These are phyloP conservation scores for Populus simonii DNA, from an alignment of 345 rosid species.

Conservation along the genomic window DNA sequence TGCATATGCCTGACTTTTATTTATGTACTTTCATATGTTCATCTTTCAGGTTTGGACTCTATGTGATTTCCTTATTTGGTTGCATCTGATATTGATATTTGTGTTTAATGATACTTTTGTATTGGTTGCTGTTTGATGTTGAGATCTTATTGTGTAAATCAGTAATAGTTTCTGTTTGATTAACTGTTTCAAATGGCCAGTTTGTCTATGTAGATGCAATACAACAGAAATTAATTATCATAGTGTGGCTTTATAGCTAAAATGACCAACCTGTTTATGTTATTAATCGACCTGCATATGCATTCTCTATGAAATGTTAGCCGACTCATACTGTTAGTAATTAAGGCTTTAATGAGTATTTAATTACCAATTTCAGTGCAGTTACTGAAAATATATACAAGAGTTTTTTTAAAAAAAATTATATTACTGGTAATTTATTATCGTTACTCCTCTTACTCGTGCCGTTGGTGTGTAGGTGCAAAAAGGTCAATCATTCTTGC, in stretches of 20 bases:
- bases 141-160: neutral
- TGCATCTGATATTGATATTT: slow-evolving; percentile 1
- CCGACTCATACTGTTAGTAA: neutral
- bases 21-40: slow-evolving; percentile 81
- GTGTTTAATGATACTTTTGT: neutral
- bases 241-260: neutral
- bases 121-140: neutral
- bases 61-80: slow-evolving; percentile 13
- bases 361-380: neutral
- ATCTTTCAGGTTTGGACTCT: slow-evolving; percentile 65
- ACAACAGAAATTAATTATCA: neutral
- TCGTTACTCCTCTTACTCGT: neutral
- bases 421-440: neutral
- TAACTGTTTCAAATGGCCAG: neutral
- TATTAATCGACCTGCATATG: neutral
- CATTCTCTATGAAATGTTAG: neutral
- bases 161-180: neutral
- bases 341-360: neutral
- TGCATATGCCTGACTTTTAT: slow-evolving; percentile 65
- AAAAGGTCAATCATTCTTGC: slow-evolving; percentile 51
- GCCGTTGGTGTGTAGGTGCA: slow-evolving; percentile 49
- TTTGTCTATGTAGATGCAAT: neutral
- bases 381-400: neutral
- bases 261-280: neutral
- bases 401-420: neutral